Percentiles rank a stretch among this genome's conserved stretches.
Conservation (phyloP, 2,329 filamentous ascomycete species). For the Massarina eburnea region DNA sequence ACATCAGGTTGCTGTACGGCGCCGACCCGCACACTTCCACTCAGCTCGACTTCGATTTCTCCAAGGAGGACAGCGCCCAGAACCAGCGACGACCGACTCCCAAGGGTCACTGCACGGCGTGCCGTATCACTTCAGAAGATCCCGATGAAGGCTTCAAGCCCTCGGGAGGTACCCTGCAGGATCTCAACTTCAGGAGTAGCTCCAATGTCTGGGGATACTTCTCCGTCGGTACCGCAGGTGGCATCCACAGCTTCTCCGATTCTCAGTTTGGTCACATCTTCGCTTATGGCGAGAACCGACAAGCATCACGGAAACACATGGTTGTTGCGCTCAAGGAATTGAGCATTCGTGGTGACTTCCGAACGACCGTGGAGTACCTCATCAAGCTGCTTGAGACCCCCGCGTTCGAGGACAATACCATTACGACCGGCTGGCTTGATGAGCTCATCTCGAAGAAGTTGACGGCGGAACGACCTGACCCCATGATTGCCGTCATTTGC, state of each 20-base stretch:
- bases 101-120: conserved; percentile 96
- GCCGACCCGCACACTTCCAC: conserved; percentile 84
- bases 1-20: conserved; percentile 94
- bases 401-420: conserved; percentile 98
- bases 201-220: conserved; percentile 99
- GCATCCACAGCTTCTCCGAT: conserved; percentile 99
- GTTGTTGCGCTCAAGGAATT: conserved; percentile 97
- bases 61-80: conserved; percentile 77
- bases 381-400: conserved; percentile 99
- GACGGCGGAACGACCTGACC: conserved; percentile 92
- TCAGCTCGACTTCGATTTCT: conserved; percentile 96
- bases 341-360: conserved; percentile 99
- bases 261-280: conserved; percentile 99
- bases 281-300: conserved; percentile 95
- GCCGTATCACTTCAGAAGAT: conserved; percentile 98
- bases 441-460: conserved; percentile 98
- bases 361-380: conserved; percentile 96
- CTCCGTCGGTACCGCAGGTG: conserved; percentile 93
- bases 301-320: conserved; percentile 98
- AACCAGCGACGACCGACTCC: conserved; percentile 87
- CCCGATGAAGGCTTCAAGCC: conserved; percentile 99
- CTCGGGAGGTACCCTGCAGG: conserved; percentile 97
- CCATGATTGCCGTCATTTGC: conserved; percentile 90
- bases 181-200: conserved; percentile 97
- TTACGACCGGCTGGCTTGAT: conserved; percentile 97